phyloP scores from a whole-genome alignment of 78 protist species.

The Dictyostelium capitatum region DNA sequence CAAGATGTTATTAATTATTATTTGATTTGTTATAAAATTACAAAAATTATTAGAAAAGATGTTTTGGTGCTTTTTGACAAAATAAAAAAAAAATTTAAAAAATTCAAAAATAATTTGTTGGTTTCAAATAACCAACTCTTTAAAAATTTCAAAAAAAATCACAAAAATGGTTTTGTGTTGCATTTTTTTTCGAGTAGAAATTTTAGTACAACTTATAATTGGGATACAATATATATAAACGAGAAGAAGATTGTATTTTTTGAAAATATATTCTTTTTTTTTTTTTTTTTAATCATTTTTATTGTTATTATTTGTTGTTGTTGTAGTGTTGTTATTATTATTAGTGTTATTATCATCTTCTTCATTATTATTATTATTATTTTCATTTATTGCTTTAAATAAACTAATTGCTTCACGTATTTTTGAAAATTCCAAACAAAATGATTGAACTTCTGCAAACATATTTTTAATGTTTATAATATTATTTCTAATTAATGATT shows the following conservation, averaged over 20 bases:
- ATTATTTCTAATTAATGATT: slow-evolving; percentile 93
- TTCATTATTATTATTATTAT: not conserved
- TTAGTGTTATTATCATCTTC: not conserved
- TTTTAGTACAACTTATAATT: too few relatives aligned
- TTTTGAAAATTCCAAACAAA: slow-evolving; percentile 88
- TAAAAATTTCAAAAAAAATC: too few relatives aligned
- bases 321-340: slow-evolving; percentile 5
- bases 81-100: too few relatives aligned
- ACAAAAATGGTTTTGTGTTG: too few relatives aligned
- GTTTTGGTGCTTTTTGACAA: too few relatives aligned
- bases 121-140: too few relatives aligned
- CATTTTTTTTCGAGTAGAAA: too few relatives aligned
- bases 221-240: too few relatives aligned
- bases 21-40: too few relatives aligned
- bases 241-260: too few relatives aligned
- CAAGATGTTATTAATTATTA: not conserved
- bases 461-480: slow-evolving; percentile 88
- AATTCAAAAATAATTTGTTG: too few relatives aligned
- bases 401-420: slow-evolving; percentile 79
- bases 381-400: slow-evolving; percentile 53
- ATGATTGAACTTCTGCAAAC: slow-evolving; percentile 81
- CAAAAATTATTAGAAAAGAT: too few relatives aligned
- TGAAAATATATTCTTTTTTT: not conserved
- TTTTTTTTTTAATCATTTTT: not conserved
- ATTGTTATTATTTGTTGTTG: not conserved